These are phyloP conservation scores for Marchantia polymorpha DNA, from an alignment of 225 moss, liverwort and hornwort species.

Conservation along the genomic window DNA sequence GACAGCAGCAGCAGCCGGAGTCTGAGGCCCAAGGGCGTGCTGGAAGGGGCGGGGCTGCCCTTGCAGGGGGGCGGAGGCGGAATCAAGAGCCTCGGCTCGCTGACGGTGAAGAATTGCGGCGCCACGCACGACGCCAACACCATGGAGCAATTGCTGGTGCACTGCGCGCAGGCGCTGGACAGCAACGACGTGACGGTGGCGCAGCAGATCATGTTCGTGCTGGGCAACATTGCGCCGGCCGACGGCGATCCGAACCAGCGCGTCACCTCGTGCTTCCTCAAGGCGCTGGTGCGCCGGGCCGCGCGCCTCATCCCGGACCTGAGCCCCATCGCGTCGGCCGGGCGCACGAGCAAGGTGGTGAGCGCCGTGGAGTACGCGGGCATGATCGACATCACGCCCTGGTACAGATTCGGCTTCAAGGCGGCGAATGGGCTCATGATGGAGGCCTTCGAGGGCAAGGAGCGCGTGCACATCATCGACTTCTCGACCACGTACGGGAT, in stretches of 20 bases:
- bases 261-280: slow-evolving; percentile 56
- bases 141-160: slow-evolving; percentile 71
- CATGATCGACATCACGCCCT: slow-evolving; percentile 76
- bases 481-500: slow-evolving; percentile 66
- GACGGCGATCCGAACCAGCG: slow-evolving; percentile 83
- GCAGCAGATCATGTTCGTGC: slow-evolving; percentile 60
- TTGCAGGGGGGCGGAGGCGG: background rate
- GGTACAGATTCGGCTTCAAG: slow-evolving; percentile 84
- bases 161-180: slow-evolving; percentile 64
- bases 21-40: background rate
- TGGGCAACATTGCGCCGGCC: slow-evolving; percentile 54
- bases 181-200: slow-evolving; percentile 50
- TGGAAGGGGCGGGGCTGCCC: slow-evolving; percentile 1
- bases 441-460: slow-evolving; percentile 67
- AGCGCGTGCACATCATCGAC: slow-evolving; percentile 66
- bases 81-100: slow-evolving; percentile 31
- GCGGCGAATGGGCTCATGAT: slow-evolving; percentile 72
- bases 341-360: slow-evolving; percentile 38
- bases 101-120: slow-evolving; percentile 25
- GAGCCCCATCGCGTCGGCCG: slow-evolving; percentile 5
- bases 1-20: background rate
- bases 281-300: slow-evolving; percentile 52
- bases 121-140: slow-evolving; percentile 53
- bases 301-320: slow-evolving; percentile 39
- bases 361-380: slow-evolving; percentile 68